Evolutionary conservation across 2,329 filamentous ascomycete genomes (phyloP).

Genomic region (Fusarium metavorans): DNA sequence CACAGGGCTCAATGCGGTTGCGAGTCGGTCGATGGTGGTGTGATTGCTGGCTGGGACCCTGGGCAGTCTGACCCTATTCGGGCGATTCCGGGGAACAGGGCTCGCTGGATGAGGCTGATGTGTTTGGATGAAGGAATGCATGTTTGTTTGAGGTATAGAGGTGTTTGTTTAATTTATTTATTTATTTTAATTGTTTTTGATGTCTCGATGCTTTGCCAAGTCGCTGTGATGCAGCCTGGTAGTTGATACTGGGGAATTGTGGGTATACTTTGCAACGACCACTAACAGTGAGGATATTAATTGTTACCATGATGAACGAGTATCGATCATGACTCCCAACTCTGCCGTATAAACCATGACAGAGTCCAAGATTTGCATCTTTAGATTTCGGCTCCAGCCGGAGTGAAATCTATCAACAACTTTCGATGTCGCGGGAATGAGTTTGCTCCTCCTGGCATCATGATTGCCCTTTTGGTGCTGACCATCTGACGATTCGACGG

Average conservation of each 20-base stretch:
- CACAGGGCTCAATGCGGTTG: background rate
- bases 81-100: constrained; percentile 35
- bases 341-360: background rate
- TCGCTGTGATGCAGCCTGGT: constrained; percentile 3
- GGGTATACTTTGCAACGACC: constrained; percentile 2
- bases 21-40: constrained; percentile 41
- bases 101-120: constrained; percentile 3
- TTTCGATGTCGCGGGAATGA: constrained; percentile 12
- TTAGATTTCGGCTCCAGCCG: constrained; percentile 29
- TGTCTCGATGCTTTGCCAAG: background rate
- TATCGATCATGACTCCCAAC: background rate
- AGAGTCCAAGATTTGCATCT: background rate
- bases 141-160: background rate
- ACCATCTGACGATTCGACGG: constrained; percentile 30
- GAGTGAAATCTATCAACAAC: constrained; percentile 8
- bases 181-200: background rate
- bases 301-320: background rate
- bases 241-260: background rate
- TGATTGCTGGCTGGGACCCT: constrained; percentile 32
- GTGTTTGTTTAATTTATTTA: background rate
- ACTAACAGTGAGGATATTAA: background rate
- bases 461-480: constrained; percentile 31
- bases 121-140: background rate
- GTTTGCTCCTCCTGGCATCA: constrained; percentile 31
- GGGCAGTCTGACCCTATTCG: constrained; percentile 39